Evolutionary conservation across 495 filamentous ascomycete genomes (phyloP).

Genomic region (Parathielavia hyrcaniae): DNA sequence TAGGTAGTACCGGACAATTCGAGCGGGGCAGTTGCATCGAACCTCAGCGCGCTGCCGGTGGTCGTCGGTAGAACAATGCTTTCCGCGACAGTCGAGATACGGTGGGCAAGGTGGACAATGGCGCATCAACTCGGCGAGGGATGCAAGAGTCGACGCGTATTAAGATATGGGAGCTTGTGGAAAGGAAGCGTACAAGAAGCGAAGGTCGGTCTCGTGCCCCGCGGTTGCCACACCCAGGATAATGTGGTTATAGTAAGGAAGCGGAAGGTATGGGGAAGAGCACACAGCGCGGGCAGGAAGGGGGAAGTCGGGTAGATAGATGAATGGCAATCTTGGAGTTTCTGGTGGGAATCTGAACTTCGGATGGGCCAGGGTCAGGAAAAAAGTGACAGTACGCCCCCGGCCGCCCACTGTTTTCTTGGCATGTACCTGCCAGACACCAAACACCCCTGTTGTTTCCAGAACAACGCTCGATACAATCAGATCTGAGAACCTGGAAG

Average conservation of each 20-base stretch:
- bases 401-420: not conserved
- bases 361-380: constrained; percentile 13
- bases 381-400: constrained; percentile 10
- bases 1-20: not conserved
- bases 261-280: constrained; percentile 17
- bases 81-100: not conserved
- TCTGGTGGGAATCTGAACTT: constrained; percentile 19
- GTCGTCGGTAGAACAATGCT: constrained; percentile 3
- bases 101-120: not conserved
- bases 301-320: constrained; percentile 19
- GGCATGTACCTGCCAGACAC: not conserved
- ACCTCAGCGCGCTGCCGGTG: constrained; percentile 9
- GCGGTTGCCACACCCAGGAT: constrained; percentile 7
- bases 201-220: constrained; percentile 21
- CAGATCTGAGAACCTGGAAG: no score
- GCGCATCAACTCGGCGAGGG: constrained; percentile 25
- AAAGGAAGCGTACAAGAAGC: constrained; percentile 27
- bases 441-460: not conserved
- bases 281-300: constrained; percentile 6
- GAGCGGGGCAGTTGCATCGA: not conserved
- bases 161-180: constrained; percentile 15
- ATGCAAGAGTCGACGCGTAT: constrained; percentile 17
- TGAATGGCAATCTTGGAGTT: constrained; percentile 27
- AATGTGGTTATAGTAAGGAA: constrained; percentile 15
- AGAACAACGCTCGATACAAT: no score